Conservation (phyloP, 768 basidiomycete genomes). For the Leccinum rimulosum region DNA sequence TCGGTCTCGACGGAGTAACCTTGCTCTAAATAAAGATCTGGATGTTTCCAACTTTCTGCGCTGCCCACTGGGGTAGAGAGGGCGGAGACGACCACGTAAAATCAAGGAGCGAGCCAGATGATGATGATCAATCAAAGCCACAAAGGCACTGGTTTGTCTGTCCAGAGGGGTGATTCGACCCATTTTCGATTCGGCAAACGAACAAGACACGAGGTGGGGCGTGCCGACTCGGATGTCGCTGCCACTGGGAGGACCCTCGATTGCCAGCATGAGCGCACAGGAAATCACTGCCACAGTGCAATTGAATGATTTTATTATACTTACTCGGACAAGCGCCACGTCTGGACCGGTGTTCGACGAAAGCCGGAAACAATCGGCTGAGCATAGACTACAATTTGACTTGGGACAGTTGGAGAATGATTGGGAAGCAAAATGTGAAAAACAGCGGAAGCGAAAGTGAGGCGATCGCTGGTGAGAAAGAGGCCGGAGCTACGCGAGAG, state of each 20-base stretch:
- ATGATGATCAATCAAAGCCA: background rate
- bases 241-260: background rate
- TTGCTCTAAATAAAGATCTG: background rate
- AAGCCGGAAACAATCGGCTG: background rate
- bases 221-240: background rate
- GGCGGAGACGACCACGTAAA: background rate
- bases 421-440: slow-evolving; percentile 6
- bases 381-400: background rate
- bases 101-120: background rate
- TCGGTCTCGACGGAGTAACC: background rate
- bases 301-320: background rate
- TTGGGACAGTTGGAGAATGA: slow-evolving; percentile 15
- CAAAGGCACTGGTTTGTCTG: background rate
- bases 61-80: background rate
- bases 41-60: background rate
- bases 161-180: background rate
- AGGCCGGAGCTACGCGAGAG: background rate
- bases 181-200: background rate
- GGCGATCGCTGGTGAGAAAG: slow-evolving; percentile 6
- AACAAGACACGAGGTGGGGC: background rate
- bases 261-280: background rate
- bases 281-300: slow-evolving; percentile 10
- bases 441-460: slow-evolving; percentile 19
- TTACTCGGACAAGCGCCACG: background rate
- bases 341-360: background rate